Percentiles rank a stretch among this genome's conserved stretches.
Conservation (phyloP, 2,329 filamentous ascomycete genomes). For the Chaetomiaceae sp. region DNA sequence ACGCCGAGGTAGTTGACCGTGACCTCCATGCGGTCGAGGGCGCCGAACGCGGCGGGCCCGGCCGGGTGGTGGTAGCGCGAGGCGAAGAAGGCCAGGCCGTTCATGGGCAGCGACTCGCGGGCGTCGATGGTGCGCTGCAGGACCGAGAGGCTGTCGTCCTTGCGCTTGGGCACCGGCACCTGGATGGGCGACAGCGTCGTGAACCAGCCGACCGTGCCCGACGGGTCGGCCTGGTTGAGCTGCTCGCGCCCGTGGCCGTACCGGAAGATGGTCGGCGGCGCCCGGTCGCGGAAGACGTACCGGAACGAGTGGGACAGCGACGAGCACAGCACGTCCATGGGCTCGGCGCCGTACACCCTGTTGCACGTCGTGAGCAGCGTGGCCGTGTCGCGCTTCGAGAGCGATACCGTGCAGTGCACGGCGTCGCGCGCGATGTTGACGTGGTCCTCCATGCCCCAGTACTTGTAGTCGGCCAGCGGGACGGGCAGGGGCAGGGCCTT, state of each 20-base stretch:
- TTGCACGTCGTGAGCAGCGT: constrained; percentile 16
- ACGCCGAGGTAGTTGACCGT: constrained; percentile 3
- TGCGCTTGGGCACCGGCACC: constrained; percentile 17
- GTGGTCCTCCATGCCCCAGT: constrained; percentile 25
- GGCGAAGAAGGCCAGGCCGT: constrained; percentile 1
- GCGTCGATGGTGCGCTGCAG: not conserved
- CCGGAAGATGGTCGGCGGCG: constrained; percentile 33
- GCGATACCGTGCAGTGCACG: constrained; percentile 10
- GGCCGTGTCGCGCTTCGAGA: constrained; percentile 32
- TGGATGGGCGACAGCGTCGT: constrained; percentile 39
- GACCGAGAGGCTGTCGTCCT: not conserved
- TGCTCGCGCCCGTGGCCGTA: constrained; percentile 43
- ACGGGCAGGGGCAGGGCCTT: not conserved
- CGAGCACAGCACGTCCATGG: not conserved
- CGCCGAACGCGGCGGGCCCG: not conserved
- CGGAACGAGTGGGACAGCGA: not conserved
- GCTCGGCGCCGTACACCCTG: constrained; percentile 17
- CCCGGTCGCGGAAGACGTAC: constrained; percentile 24
- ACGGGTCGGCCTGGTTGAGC: constrained; percentile 31
- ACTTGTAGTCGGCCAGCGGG: constrained; percentile 15
- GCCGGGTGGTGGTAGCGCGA: constrained; percentile 3
- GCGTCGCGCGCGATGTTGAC: constrained; percentile 19
- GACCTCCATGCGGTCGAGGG: constrained; percentile 1
- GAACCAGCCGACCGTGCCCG: constrained; percentile 43
- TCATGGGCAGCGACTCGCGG: not conserved